A percentile compares a stretch with the other conserved stretches of the same genome.
phyloP scores from a whole-genome alignment of 129 eudicot genomes.

The Pseudognaphalium luteoalbum region DNA sequence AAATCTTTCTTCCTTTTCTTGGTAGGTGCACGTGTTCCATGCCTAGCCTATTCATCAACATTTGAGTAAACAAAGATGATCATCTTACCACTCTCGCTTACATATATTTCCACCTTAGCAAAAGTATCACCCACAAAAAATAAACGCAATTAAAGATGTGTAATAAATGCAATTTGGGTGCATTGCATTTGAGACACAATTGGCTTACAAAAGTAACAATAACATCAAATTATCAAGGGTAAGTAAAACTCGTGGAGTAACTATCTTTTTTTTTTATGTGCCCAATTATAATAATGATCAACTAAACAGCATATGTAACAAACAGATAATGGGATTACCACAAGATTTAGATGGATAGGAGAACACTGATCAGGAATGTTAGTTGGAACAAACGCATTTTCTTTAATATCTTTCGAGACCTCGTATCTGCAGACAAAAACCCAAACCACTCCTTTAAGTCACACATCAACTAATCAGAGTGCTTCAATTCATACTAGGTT shows the following conservation, averaged over 20 bases:
- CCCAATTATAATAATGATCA: not conserved
- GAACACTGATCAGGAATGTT: slow-evolving; percentile 71
- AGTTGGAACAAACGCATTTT: slow-evolving; percentile 51
- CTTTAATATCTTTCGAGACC: slow-evolving; percentile 51
- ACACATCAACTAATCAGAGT: not conserved
- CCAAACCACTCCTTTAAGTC: slow-evolving; percentile 8
- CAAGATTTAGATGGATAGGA: slow-evolving; percentile 88
- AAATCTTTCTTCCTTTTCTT: slow-evolving; percentile 73
- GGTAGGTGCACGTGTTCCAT: slow-evolving; percentile 99
- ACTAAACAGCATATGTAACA: not conserved
- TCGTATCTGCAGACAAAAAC: slow-evolving; percentile 55
- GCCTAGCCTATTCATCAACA: slow-evolving; percentile 67
- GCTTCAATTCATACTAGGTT: not conserved
- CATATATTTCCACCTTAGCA: not conserved
- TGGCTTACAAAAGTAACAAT: not conserved
- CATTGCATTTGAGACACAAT: not conserved
- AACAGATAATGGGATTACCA: slow-evolving; percentile 53
- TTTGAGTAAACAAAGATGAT: not conserved
- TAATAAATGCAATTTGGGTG: not conserved
- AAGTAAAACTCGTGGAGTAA: not conserved
- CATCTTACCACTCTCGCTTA: not conserved
- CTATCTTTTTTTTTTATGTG: not conserved
- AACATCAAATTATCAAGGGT: not conserved
- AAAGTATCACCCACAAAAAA: not conserved
- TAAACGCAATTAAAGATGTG: not conserved